These are phyloP conservation scores for Clonostachys sp. DNA, from an alignment of 2,329 filamentous ascomycete species.

Conservation along the genomic window DNA sequence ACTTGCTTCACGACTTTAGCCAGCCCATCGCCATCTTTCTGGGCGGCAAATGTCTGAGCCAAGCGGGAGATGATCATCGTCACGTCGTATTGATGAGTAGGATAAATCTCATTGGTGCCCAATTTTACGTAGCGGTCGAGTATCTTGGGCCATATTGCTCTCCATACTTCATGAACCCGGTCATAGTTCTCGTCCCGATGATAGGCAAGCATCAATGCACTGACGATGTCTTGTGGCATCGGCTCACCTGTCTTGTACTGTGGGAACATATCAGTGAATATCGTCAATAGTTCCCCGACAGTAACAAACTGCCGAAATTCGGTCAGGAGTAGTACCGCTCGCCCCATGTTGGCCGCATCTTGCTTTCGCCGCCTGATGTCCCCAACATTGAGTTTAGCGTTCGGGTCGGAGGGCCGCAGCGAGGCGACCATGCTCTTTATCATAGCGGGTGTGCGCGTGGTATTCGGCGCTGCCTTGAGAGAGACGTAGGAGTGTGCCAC, in stretches of 20 bases:
- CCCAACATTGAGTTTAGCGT: slow-evolving; percentile 1
- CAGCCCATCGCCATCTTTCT: slow-evolving; percentile 39
- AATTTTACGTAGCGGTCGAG: slow-evolving; percentile 27
- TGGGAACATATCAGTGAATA: slow-evolving; percentile 41
- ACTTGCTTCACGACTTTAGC: slow-evolving; percentile 49
- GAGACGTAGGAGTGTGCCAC: slow-evolving; percentile 17
- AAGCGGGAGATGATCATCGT: slow-evolving; percentile 44
- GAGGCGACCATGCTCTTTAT: slow-evolving; percentile 19
- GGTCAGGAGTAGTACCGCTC: slow-evolving; percentile 24
- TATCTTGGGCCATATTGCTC: slow-evolving; percentile 14
- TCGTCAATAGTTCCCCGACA: slow-evolving; percentile 49
- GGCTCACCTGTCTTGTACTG: slow-evolving; percentile 19
- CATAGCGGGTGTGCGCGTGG: slow-evolving; percentile 13
- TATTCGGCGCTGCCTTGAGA: slow-evolving; percentile 1
- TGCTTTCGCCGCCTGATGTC: slow-evolving; percentile 12
- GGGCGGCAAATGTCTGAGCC: slow-evolving; percentile 34
- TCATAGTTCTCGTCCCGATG: slow-evolving; percentile 51
- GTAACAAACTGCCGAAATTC: slow-evolving; percentile 42
- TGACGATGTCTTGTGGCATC: slow-evolving; percentile 51
- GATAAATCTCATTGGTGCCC: slow-evolving; percentile 25
- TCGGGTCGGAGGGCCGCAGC: slow-evolving; percentile 14
- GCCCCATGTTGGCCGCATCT: slow-evolving; percentile 20
- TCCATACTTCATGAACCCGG: slow-evolving; percentile 50
- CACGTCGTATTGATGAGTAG: slow-evolving; percentile 47
- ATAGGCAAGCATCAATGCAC: slow-evolving; percentile 65